Evolutionary conservation across 2,329 filamentous ascomycete genomes (phyloP), one percentile per base, ranked within the genome.

Genomic region (Apiospora hydei): DNA sequence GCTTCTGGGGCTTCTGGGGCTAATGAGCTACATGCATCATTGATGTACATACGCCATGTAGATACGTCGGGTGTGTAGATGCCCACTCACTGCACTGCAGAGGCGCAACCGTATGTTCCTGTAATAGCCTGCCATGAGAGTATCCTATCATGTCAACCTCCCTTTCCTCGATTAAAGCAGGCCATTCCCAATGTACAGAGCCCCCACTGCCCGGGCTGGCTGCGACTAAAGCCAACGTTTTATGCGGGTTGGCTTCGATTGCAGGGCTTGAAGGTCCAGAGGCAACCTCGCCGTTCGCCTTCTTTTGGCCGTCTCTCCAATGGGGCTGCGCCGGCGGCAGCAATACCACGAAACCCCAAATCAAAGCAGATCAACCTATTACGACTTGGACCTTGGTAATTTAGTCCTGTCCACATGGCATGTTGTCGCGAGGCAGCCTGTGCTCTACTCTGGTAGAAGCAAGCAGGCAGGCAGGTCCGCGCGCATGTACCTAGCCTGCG

Each of bases 211-310:
- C 30, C 30, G 34, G 57, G 34, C 57, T 64, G 18, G 30, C 30
- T 41, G 57, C 57, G 57, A 64, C 57, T 64, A 41, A 64, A 64
- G 57, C 57, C 57, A 64, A 64, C 57, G 57, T 18, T 41, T 64
- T n/a, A 64, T 64, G 57, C 57, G 34, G 53, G 57, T 64, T 64
- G 57, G 57, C 57, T 64, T 64, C 34, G 34, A 41, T 64, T 64
- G 34, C 57, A 64, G 57, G 30, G 18, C 30, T 64, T 38, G 57
- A 64, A 64, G 34, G 57, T 18, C 30, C n/a, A n/a, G 30, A 64
- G 57, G 57, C 57, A 41, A 64, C 57, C 57, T 41, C 21, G 4
- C 18, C n/a, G 34, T 41, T 8, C 57, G 34, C 57, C 57, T 64
- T n/a, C 57, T 41, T 38, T 64, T 41, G 18, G 34, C 18, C 10